Evolutionary conservation across 2,329 filamentous ascomycete species (phyloP), one percentile per base, ranked within the genome.

Genomic region (Monilinia fructigena): DNA sequence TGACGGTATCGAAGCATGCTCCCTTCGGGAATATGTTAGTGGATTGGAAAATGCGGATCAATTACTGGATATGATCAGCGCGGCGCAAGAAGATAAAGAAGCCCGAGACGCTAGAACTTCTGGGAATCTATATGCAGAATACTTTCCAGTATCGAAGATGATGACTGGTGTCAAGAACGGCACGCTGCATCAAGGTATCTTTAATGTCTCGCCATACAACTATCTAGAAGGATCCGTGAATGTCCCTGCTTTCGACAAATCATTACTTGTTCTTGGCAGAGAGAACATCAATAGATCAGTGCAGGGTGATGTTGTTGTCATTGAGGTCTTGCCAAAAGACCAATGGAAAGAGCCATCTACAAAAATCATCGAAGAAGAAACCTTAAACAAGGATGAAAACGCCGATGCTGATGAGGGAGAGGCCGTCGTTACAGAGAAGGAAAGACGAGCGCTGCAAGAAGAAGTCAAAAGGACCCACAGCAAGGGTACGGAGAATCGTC

Each of bases 301-400:
- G 26, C 92, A 95, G 68, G 94, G 94, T 28, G 95, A 99, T 78
- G 81, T 95, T 14, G 93, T 97, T 0, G 93, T 97, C 3, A 90
- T 99, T 18, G 93, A 99, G 78, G 86, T 99, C 4, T 82, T 99
- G 2, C 93, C 95, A 0, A 91, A 93, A 77, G 92, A 97, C 66
- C 94, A 97, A 77, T 99, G 95, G 95, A 98, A 97, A 79, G 89
- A 90, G 55, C 93, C 95, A 0, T 98, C 94, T 2, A 94, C 92
- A 4, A 96, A 96, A 77, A 94, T 99, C 58, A 89, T 99, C 42
- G 95, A 99, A 72, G 95, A 99, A 77, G 94, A 97, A 72, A 85
- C 89, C 1, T 82, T 98, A 50, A 97, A 93, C 64, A 92, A 91
- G 77, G 92, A 99, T 74, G 95, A 99, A 74, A 97, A 96, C 73